Conservation (phyloP, 73 alveolate species). For the Stentor coeruleus region DNA sequence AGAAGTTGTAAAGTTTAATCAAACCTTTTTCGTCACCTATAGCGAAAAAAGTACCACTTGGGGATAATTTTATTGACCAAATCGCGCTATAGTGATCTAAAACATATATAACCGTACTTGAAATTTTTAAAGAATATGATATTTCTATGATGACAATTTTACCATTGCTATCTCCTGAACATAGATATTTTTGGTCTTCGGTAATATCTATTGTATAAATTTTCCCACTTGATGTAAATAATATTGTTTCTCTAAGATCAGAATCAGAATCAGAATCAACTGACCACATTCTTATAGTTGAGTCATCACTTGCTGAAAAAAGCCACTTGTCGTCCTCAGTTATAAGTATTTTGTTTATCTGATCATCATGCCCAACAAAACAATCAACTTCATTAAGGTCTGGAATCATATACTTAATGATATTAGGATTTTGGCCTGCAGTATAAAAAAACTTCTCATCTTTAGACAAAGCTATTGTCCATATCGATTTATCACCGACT, state of each 20-base stretch:
- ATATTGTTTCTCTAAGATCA: neutral
- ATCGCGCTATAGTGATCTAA: neutral
- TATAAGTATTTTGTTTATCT: neutral
- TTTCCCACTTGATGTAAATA: neutral
- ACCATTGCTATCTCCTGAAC: neutral
- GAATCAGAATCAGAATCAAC: neutral
- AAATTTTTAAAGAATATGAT: neutral
- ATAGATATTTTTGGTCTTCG: neutral
- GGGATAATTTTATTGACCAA: neutral
- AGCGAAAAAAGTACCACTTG: neutral
- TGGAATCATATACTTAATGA: neutral
- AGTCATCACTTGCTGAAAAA: neutral
- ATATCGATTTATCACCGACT: neutral
- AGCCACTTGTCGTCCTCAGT: neutral
- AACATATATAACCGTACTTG: neutral
- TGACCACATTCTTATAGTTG: neutral
- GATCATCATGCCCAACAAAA: neutral
- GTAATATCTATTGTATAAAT: neutral
- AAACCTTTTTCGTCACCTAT: neutral
- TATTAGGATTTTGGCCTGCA: neutral
- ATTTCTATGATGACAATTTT: neutral
- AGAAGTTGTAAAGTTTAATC: neutral
- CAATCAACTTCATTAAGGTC: neutral
- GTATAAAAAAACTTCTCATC: neutral
- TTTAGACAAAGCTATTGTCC: neutral